Evolutionary conservation across 2,329 filamentous ascomycete species (phyloP), one percentile per base, ranked within the genome.

Genomic region (Cladophialophora carrionii): DNA sequence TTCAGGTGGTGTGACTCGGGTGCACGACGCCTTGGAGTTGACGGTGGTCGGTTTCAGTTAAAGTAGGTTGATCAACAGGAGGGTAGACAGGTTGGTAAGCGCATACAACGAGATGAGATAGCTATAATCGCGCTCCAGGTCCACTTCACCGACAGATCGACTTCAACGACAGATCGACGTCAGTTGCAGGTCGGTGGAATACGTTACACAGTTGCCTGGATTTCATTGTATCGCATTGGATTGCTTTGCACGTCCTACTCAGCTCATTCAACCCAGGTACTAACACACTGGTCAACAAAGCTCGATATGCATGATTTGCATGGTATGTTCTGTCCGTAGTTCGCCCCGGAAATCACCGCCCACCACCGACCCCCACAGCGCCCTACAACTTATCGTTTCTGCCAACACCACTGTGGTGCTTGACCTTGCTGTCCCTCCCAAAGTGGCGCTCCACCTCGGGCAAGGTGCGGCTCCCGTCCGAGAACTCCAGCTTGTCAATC

Each of bases 401-500:
- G 53, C 59, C 37, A 57, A 43, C 37, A 20, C 37, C 5, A 5
- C 7, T 17, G 17, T 43, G 37, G 37, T n/a, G 37, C 37, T 43
- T 43, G 37, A 68, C 37, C 61, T 64, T 69, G 29, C 58, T 59
- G 37, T 72, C 70, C 43, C 69, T 55, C 20, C 70, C 70, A 52
- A 70, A 69, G n/a, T 68, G 62, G 6, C 70, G 66, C 46, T 71
- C 69, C 31, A 72, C 63, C 49, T 71, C 66, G 22, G 70, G 70
- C 54, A 72, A 49, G 17, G 65, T 69, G 14, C 59, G 64, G 52
- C 66, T 71, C 12, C 71, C 71, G 32, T 71, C 63, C 41, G 62
- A 70, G 48, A 72, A 73, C 24, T 76, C 75, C 60, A 80, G 72
- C 43, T 76, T 68, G 63, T 80, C 76, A 67, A 82, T 81, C 61